These are phyloP conservation scores for Furcasterigmium sp. DNA, from an alignment of 2,329 filamentous ascomycete species.

Conservation along the genomic window DNA sequence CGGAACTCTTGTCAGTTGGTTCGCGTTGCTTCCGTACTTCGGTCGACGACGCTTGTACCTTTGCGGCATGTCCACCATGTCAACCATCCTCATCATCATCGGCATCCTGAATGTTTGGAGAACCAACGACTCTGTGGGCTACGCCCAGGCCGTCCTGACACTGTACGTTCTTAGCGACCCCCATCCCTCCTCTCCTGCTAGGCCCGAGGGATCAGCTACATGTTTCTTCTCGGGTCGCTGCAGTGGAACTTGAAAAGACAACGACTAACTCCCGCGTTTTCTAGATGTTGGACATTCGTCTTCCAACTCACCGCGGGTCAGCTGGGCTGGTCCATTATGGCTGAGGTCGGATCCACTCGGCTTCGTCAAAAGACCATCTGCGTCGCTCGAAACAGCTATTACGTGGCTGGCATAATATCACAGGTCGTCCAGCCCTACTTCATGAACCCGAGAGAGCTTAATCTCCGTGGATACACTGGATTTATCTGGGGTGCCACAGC, in stretches of 20 bases:
- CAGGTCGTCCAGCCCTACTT: conserved; percentile 24
- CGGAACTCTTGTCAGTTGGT: conserved; percentile 41
- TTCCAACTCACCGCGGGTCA: too few species aligned
- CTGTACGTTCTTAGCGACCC: conserved; percentile 37
- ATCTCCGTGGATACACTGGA: conserved; percentile 32
- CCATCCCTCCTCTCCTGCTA: conserved; percentile 34
- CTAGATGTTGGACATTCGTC: too few species aligned
- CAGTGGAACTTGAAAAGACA: too few species aligned
- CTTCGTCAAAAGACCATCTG: conserved; percentile 40
- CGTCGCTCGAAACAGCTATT: conserved; percentile 33
- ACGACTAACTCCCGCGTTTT: too few species aligned
- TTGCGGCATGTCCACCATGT: conserved; percentile 32
- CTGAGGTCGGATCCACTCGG: conserved; percentile 38
- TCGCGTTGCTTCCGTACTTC: conserved; percentile 32
- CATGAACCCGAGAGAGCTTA: conserved; percentile 28
- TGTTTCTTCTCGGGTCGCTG: too few species aligned
- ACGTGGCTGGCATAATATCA: conserved; percentile 14
- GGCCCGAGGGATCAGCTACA: conserved; percentile 37
- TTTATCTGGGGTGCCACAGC: conserved; percentile 38
- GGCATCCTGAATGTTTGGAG: conserved; percentile 29
- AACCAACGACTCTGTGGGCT: conserved; percentile 1
- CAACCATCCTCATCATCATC: conserved; percentile 31
- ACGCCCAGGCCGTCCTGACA: conserved; percentile 32
- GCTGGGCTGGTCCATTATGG: conserved; percentile 37
- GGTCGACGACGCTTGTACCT: conserved; percentile 41